Base-by-base conservation (phyloP, 768 basidiomycete species). In the Leccinum boreale region DNA sequence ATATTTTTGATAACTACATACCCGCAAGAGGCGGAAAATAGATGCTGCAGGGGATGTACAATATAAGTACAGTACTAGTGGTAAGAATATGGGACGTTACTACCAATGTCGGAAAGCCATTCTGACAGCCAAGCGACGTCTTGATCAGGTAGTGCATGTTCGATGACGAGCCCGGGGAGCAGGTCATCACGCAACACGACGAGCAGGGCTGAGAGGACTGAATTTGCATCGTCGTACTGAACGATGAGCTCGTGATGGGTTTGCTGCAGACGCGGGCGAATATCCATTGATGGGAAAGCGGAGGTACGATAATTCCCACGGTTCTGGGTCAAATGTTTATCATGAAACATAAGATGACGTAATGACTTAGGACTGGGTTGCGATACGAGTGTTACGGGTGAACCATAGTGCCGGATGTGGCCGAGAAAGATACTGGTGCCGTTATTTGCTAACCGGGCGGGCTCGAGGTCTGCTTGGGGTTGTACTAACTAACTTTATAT, bases 101-200 rank as follows among this genome's bases (percentile, higher is more conserved):
- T 76, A 89, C 89, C 75, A 48, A 79, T 81, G 75, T 91, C 89
- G 29, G 76, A 73, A 31, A 89, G 71, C 87, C 86, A 91, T 67
- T 82, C 79, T 36, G 70, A 75, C 26, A 82, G 80, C 81, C 81
- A 83, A 59, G 77, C 73, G 57, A 74, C 71, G 58, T 79, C 78
- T 15, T 75, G 73, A 51, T 74, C 72, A 58, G 75, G 70, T 48
- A 87, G 77, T 39, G 75, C 74, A 28, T 86, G 77, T 67, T 89
- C 87, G 64, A 83, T 80, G 23, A 72, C 72, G 55, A 89, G 72
- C 52, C 80, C 81, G 58, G 86, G 85, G 56, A 89, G 70, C 50
- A 89, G 78, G 49, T 85, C 79, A 29, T 78, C 69, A 61, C 80
- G 77, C 48, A 89, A 67, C 4, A 79, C 81, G 21, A 72, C 68